Evolutionary conservation across 495 filamentous ascomycete genomes (phyloP).

Genomic region (Neurospora discreta): DNA sequence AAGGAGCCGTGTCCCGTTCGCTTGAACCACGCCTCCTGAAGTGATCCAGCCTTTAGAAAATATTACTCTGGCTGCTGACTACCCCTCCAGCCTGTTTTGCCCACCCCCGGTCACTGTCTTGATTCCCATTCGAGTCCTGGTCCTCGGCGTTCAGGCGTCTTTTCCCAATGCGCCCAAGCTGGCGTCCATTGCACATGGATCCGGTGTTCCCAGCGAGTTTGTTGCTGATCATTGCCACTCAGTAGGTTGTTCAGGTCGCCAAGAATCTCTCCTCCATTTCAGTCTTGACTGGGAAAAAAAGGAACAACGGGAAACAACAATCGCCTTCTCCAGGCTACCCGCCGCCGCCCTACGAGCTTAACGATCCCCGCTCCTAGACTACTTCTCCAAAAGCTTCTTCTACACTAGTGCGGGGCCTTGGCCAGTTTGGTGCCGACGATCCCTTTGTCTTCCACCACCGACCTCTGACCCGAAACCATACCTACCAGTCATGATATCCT

Average conservation of each 20-base stretch:
- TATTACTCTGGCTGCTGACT: slow-evolving; percentile 4
- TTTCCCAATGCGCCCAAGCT: slow-evolving; percentile 18
- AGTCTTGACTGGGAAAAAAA: not conserved
- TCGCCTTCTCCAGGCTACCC: not conserved
- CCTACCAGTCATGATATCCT: slow-evolving; percentile 25
- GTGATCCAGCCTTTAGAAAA: not conserved
- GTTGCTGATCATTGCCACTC: slow-evolving; percentile 8
- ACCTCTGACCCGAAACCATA: slow-evolving; percentile 1
- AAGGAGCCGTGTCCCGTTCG: not conserved
- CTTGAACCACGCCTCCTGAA: slow-evolving; percentile 18
- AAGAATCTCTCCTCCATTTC: not conserved
- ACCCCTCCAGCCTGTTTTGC: slow-evolving; percentile 8
- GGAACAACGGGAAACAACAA: not conserved
- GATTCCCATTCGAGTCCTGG: slow-evolving; percentile 1
- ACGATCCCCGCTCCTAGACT: not conserved
- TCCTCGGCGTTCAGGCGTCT: slow-evolving; percentile 13
- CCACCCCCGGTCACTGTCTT: slow-evolving; percentile 1
- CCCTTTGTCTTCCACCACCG: slow-evolving; percentile 1
- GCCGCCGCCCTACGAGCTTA: not conserved
- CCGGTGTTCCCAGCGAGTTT: slow-evolving; percentile 1
- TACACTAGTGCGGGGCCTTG: not conserved
- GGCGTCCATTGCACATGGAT: slow-evolving; percentile 4
- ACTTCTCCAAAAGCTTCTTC: not conserved
- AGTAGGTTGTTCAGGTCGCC: not conserved
- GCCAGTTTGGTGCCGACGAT: not conserved